These are phyloP conservation scores for Candida xyloterini DNA, from an alignment of 805 yeast species.

Conservation along the genomic window DNA sequence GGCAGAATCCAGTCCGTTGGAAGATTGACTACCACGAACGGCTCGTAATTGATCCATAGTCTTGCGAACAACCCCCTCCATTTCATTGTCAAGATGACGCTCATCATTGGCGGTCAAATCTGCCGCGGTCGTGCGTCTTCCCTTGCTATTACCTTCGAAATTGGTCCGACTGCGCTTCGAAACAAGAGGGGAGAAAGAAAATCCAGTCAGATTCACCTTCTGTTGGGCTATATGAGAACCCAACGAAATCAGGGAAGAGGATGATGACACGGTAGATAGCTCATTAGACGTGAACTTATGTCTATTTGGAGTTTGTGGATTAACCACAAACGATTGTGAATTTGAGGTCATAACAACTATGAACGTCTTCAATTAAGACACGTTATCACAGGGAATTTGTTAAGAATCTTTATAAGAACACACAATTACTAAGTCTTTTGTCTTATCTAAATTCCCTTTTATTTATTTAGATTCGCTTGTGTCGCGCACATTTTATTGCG, in stretches of 20 bases:
- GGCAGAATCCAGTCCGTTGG: constrained; percentile 20
- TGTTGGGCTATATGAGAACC: constrained; percentile 9
- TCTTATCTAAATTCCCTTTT: constrained; percentile 7
- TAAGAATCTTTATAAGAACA: too few species aligned
- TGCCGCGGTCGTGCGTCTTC: neutral
- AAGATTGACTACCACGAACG: constrained; percentile 9
- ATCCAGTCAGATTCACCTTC: constrained; percentile 14
- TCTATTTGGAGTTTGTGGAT: constrained; percentile 15
- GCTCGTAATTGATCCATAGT: neutral
- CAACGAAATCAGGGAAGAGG: constrained; percentile 15
- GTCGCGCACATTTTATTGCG: constrained; percentile 5
- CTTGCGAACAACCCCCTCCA: neutral
- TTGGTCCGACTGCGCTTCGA: constrained; percentile 1
- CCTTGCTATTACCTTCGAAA: neutral
- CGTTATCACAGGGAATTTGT: neutral
- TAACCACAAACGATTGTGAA: constrained; percentile 15
- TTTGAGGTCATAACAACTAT: constrained; percentile 11
- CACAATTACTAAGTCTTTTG: neutral
- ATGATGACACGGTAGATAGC: constrained; percentile 19
- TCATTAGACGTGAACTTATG: constrained; percentile 17
- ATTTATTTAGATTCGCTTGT: constrained; percentile 3
- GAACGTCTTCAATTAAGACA: neutral
- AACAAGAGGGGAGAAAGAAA: constrained; percentile 8
- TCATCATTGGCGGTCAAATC: neutral
- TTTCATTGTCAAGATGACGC: neutral